Conservation (phyloP, 169 alveolate species). For the Plasmodium reichenowi region DNA sequence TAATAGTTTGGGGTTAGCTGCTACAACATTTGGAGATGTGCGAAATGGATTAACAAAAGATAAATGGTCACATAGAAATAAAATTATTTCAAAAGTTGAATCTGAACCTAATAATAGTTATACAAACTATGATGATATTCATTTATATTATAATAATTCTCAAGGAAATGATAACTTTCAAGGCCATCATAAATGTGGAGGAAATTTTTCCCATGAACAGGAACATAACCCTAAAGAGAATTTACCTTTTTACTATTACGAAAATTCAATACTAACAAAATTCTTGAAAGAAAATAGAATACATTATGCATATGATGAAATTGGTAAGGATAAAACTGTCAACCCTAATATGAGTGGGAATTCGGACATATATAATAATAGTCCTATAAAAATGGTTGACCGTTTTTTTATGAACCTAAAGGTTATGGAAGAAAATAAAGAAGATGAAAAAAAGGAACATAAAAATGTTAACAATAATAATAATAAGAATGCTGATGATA, state of each 20-base stretch:
- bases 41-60: background rate
- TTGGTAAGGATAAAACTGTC: background rate
- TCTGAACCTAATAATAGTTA: too few relatives aligned
- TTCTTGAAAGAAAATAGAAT: slow-evolving; percentile 66
- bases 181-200: too few relatives aligned
- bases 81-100: too few relatives aligned
- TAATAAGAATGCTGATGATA: background rate
- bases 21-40: too few relatives aligned
- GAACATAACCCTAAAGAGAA: too few relatives aligned
- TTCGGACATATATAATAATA: background rate
- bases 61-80: background rate
- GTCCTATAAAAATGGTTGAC: slow-evolving; percentile 30
- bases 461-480: background rate
- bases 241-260: background rate
- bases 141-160: background rate
- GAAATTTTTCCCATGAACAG: too few relatives aligned
- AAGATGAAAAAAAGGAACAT: background rate
- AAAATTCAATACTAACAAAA: slow-evolving; percentile 23
- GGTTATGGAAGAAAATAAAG: background rate
- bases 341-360: background rate
- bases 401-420: slow-evolving; percentile 37
- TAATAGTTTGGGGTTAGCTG: too few relatives aligned
- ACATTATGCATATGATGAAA: slow-evolving; percentile 69
- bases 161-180: too few relatives aligned
- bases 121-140: background rate